These are phyloP conservation scores for Lachnellula subtilissima DNA, from an alignment of 2,329 filamentous ascomycete genomes.

Conservation along the genomic window DNA sequence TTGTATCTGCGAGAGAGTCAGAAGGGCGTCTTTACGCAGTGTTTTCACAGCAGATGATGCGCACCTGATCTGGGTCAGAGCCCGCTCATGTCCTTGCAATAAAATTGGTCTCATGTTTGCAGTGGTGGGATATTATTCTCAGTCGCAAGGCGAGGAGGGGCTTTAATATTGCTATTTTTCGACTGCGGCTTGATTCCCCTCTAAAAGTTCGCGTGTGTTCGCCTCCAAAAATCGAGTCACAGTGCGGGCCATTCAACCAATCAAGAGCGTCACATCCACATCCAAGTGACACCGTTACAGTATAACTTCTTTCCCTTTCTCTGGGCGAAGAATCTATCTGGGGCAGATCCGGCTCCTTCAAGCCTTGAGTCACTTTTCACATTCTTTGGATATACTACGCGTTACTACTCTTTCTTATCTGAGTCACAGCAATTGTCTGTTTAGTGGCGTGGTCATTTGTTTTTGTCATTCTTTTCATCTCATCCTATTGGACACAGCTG, in stretches of 20 bases:
- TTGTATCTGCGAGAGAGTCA: slow-evolving; percentile 60
- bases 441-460: no score
- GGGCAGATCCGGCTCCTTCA: no score
- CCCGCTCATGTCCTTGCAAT: slow-evolving; percentile 92
- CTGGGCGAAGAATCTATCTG: no score
- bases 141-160: background rate
- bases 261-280: background rate
- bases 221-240: background rate
- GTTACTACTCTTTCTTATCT: no score
- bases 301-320: no score
- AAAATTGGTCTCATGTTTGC: slow-evolving; percentile 92
- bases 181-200: slow-evolving; percentile 1
- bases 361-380: no score
- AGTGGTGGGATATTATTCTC: slow-evolving; percentile 3
- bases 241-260: slow-evolving; percentile 4
- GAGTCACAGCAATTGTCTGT: no score
- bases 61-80: slow-evolving; percentile 89
- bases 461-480: no score
- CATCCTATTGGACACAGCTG: no score
- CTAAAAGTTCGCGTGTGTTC: slow-evolving; percentile 3
- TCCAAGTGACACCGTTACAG: no score
- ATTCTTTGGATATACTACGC: no score
- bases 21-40: slow-evolving; percentile 11
- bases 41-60: slow-evolving; percentile 20
- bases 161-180: background rate